A percentile compares a stretch with the other conserved stretches of the same genome.
Conservation (phyloP, 495 filamentous ascomycete genomes). For the Penicillium verhagenii region DNA sequence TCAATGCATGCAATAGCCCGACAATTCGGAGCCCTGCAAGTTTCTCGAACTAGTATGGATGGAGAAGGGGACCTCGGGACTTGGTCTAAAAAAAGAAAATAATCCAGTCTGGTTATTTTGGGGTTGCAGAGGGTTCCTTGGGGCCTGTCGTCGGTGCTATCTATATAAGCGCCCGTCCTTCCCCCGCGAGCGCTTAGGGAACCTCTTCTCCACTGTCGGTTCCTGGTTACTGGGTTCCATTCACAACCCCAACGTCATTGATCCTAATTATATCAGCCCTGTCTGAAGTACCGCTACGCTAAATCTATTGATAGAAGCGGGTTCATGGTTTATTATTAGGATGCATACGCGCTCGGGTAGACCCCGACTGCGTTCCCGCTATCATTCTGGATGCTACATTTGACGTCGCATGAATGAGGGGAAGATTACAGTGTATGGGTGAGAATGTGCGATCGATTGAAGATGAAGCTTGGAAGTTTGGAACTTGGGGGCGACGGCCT, state of each 20-base stretch:
- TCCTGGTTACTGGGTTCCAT: no score
- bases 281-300: neutral
- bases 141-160: conserved; percentile 7
- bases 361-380: neutral
- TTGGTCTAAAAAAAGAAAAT: conserved; percentile 19
- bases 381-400: neutral
- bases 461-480: neutral
- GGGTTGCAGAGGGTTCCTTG: no score
- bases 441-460: neutral
- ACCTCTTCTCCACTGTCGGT: neutral
- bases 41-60: neutral
- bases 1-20: conserved; percentile 19
- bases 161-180: conserved; percentile 4
- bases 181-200: conserved; percentile 7
- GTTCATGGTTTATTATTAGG: conserved; percentile 9
- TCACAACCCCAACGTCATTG: neutral
- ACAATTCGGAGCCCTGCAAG: conserved; percentile 1
- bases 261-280: neutral
- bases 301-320: conserved; percentile 19
- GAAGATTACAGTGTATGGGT: neutral
- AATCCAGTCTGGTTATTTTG: conserved; percentile 11
- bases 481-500: neutral
- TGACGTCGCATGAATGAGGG: neutral
- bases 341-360: conserved; percentile 3
- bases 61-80: no score